phyloP scores from a whole-genome alignment of 306 rosid genomes.

The Trichosanthes cucumerina region DNA sequence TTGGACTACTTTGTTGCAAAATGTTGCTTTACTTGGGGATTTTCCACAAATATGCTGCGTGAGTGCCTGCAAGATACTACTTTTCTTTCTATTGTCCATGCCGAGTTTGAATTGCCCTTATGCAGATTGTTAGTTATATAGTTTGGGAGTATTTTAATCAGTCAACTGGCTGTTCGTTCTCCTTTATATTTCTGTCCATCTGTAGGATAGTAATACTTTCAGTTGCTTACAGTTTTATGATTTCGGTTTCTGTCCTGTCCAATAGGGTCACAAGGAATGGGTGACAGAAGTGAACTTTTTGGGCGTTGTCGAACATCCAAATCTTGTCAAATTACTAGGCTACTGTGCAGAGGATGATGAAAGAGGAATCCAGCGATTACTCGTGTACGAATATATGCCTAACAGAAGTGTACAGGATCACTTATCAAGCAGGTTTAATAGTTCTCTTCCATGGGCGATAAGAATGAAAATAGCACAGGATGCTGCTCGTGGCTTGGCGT shows the following conservation, averaged over 20 bases:
- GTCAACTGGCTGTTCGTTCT: not conserved
- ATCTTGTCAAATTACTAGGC: conserved; percentile 44
- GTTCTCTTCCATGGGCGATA: conserved; percentile 41
- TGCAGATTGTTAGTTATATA: no score
- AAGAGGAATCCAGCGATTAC: conserved; percentile 51
- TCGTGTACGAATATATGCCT: conserved; percentile 50
- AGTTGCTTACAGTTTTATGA: not conserved
- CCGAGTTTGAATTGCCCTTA: not conserved
- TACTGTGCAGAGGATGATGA: conserved; percentile 59
- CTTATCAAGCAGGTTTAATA: conserved; percentile 29
- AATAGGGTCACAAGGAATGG: conserved; percentile 63
- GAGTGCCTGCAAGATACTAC: no score
- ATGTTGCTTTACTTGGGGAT: not conserved
- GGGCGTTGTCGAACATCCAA: conserved; percentile 42
- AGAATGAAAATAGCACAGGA: conserved; percentile 55
- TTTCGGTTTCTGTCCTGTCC: not conserved
- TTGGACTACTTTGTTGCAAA: no score
- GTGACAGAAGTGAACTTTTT: conserved; percentile 55
- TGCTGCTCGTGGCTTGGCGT: conserved; percentile 47
- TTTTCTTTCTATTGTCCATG: not conserved
- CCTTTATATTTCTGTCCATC: not conserved
- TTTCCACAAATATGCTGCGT: not conserved
- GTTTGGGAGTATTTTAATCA: not conserved
- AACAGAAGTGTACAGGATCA: conserved; percentile 56
- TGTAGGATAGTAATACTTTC: not conserved